phyloP scores from a whole-genome alignment of 1,284 basidiomycete genomes.

The Cutaneotrichosporon mucoides region DNA sequence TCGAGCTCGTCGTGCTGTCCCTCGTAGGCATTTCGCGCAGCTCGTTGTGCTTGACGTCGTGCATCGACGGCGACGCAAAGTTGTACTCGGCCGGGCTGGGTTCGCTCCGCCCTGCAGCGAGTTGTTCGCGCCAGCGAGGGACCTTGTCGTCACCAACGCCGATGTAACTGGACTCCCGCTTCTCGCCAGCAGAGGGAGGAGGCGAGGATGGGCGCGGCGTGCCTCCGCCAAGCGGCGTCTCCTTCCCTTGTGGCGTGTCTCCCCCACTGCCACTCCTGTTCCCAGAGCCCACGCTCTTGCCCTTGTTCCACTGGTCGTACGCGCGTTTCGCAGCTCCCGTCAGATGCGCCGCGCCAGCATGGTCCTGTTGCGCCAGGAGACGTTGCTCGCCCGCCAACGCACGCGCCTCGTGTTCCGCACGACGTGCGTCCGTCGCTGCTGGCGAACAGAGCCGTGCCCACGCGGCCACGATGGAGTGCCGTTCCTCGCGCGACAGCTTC shows the following conservation, averaged over 20 bases:
- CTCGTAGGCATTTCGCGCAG: not conserved
- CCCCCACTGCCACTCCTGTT: too few relatives aligned
- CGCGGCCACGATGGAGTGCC: not conserved
- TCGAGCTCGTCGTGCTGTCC: not conserved
- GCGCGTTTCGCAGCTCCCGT: too few relatives aligned
- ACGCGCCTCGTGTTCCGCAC: not conserved
- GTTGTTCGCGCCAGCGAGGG: not conserved
- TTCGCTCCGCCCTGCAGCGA: not conserved
- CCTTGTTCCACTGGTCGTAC: too few relatives aligned
- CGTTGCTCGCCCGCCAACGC: not conserved
- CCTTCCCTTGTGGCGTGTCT: too few relatives aligned
- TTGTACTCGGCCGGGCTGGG: not conserved
- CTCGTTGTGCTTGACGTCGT: not conserved
- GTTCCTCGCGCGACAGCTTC: not conserved
- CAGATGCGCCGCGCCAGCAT: not conserved
- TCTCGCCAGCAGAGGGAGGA: too few relatives aligned
- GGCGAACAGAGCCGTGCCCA: conserved; percentile 3
- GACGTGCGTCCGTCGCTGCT: not conserved
- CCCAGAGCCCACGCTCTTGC: too few relatives aligned
- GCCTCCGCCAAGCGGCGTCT: too few relatives aligned
- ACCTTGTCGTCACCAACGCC: not conserved
- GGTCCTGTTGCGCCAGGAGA: not conserved
- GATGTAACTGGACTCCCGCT: too few relatives aligned
- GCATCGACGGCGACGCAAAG: not conserved
- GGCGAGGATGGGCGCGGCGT: too few relatives aligned